Conservation (phyloP, 2,329 filamentous ascomycete species). For the Aspergillus tanneri region DNA sequence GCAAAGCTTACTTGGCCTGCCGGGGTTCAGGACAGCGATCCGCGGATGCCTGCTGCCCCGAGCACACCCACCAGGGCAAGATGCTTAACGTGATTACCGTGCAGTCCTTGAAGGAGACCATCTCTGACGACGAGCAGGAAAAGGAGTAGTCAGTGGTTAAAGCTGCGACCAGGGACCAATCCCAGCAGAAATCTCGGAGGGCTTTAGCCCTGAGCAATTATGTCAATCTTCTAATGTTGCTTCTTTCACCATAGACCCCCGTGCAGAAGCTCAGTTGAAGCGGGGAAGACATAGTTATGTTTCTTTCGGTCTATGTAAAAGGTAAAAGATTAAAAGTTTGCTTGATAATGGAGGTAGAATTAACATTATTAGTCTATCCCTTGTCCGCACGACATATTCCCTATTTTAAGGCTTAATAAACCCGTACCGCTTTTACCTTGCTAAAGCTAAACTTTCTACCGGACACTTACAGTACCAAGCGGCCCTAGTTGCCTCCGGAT, state of each 20-base stretch:
- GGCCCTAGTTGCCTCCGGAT: background rate
- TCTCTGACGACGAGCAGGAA: background rate
- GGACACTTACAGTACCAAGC: background rate
- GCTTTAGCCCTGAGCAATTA: no score
- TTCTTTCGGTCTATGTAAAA: background rate
- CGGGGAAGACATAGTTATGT: background rate
- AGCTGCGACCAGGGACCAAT: background rate
- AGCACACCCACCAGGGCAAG: background rate
- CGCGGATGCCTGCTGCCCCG: background rate
- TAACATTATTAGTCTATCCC: background rate
- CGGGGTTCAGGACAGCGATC: background rate
- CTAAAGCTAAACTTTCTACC: background rate
- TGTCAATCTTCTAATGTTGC: no score
- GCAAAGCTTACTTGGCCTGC: background rate
- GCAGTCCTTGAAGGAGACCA: background rate
- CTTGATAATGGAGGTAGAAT: background rate
- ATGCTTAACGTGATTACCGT: background rate
- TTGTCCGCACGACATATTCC: background rate
- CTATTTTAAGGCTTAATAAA: background rate
- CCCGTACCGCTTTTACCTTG: background rate
- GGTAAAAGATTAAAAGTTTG: background rate
- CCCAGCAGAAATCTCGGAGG: background rate
- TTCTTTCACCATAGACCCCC: no score
- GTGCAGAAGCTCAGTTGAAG: background rate
- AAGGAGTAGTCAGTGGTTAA: background rate